Conservation (phyloP, 352 stramenopile genomes). For the Globisporangium camurandrum region DNA sequence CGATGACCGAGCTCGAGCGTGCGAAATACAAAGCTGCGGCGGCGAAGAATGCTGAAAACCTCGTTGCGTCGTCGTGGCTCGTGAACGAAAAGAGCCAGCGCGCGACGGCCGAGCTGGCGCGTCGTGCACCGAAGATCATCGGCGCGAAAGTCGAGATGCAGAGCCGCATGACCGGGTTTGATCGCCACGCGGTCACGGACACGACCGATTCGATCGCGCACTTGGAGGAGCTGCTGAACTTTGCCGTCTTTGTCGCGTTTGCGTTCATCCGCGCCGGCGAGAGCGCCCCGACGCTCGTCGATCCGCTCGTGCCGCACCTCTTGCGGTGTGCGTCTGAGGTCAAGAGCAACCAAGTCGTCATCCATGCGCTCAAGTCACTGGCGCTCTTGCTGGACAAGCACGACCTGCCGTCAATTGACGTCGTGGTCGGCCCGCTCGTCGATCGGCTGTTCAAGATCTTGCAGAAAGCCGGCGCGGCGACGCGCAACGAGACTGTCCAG, state of each 20-base stretch:
- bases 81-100: constrained; percentile 73
- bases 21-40: constrained; percentile 34
- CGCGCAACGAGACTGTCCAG: constrained; percentile 93
- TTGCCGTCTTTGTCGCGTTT: constrained; percentile 69
- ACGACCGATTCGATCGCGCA: constrained; percentile 49
- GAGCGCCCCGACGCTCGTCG: constrained; percentile 51
- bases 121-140: constrained; percentile 44
- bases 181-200: constrained; percentile 60
- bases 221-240: constrained; percentile 83
- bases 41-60: constrained; percentile 12
- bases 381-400: constrained; percentile 81
- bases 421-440: constrained; percentile 73
- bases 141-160: constrained; percentile 53
- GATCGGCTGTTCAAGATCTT: constrained; percentile 91
- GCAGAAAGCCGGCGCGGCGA: constrained; percentile 83
- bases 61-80: constrained; percentile 64
- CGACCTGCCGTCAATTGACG: constrained; percentile 85
- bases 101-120: constrained; percentile 49
- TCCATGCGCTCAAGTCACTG: constrained; percentile 92
- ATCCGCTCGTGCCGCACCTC: constrained; percentile 90
- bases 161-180: constrained; percentile 70
- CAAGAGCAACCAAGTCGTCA: constrained; percentile 88
- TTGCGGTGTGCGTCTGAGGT: constrained; percentile 88
- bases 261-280: constrained; percentile 46
- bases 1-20: constrained; percentile 57